Conservation (phyloP, 2,329 filamentous ascomycete species). For the Colletotrichum sp. region DNA sequence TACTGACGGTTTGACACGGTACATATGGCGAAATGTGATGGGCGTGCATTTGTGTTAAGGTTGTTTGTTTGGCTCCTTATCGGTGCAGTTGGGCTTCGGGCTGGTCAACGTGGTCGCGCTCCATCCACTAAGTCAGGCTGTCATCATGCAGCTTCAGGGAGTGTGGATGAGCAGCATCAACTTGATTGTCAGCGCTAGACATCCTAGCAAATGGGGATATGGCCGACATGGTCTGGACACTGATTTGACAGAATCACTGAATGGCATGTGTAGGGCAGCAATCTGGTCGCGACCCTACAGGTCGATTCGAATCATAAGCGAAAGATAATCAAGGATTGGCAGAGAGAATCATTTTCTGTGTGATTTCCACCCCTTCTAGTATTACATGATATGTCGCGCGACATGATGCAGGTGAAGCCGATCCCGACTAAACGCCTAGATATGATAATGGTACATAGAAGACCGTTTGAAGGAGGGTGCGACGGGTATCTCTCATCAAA, state of each 20-base stretch:
- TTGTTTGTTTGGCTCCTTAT: neutral
- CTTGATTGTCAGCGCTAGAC: neutral
- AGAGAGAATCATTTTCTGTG: neutral
- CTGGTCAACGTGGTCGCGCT: neutral
- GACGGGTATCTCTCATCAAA: constrained; percentile 19
- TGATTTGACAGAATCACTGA: neutral
- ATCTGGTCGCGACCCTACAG: neutral
- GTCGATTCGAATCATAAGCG: neutral
- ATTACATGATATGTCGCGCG: neutral
- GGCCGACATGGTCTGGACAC: no score
- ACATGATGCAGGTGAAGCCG: neutral
- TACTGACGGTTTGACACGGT: neutral
- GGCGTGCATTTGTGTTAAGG: neutral
- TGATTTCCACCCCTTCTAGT: neutral
- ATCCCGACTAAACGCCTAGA: neutral
- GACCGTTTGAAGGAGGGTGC: constrained; percentile 6
- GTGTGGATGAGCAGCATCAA: neutral
- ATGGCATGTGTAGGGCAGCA: neutral
- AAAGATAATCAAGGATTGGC: neutral
- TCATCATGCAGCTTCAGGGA: neutral
- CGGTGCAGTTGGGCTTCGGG: neutral
- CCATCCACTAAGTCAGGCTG: neutral
- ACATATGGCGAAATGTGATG: neutral
- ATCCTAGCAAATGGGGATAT: neutral
- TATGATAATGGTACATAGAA: neutral